Base-by-base conservation (phyloP, 768 basidiomycete species). In the Leccinum variicolor region DNA sequence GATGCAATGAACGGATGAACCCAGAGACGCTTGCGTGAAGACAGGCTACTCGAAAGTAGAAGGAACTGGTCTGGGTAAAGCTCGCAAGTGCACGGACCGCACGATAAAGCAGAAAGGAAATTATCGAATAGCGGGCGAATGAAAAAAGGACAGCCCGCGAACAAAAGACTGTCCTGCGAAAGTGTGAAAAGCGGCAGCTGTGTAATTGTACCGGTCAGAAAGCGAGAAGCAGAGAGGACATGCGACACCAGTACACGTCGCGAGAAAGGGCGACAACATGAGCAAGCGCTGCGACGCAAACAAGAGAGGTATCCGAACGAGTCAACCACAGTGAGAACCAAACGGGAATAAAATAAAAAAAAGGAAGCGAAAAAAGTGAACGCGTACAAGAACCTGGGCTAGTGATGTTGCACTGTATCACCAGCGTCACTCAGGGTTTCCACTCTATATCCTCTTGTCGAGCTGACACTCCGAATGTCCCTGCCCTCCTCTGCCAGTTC, bases 401-500 rank as follows among this genome's bases (percentile, higher is more conserved):
- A 75, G 64, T 75, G 73, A 67, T 81, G 78, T 64, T 79, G 79
- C 59, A 73, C 72, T 29, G 78, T 77, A 64, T 79, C 81, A 61
- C 75, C 81, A 61, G 74, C 73, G 66, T 84, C 82, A 69, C 82
- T 81, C 57, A 82, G 72, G 62, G 84, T 85, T 71, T 92, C 90
- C 58, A 94, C 89, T 66, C 76, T 83, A 58, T 91, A 89, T 43
- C 89, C 90, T 66, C 91, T 79, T 64, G 86, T 87, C 43, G 88
- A 90, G 64, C 83, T 77, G 36, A 94, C 92, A 68, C 89, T 92
- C 68, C 89, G 77, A 46, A 94, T 88, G 69, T 92, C 92, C 65
- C 88, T 79, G n/a, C 92, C 92, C 70, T 94, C 92, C 73, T 93
- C 91, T 23, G 90, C 90, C 55, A 94, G 73, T 73, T 93, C 91